Base-by-base conservation (phyloP, 441 rosid species). In the Arabidopsis hybrid region DNA sequence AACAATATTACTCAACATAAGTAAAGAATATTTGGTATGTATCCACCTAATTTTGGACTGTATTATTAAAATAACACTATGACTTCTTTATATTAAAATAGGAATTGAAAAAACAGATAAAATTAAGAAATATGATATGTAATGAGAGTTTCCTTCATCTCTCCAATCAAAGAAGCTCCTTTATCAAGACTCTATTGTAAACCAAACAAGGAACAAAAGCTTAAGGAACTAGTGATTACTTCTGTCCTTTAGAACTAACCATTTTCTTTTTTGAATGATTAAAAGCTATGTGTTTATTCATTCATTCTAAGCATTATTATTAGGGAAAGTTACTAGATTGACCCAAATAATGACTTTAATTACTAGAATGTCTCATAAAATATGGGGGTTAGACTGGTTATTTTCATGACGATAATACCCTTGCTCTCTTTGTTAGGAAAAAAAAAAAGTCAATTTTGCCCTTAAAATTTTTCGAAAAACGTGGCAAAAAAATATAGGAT, bases 121-220 rank as follows among this genome's bases (percentile, higher is more conserved):
- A 50, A 7, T 8, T 4, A 49, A 35, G 13, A 57, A 65, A 40
- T 70, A 76, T 77, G 63, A 71, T 65, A 8, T 4, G 11, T 76
- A 49, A 71, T 71, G 72, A 77, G 57, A 77, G 80, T 51, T 71
- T 65, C 16, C 76, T 71, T 71, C 72, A 77, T 65, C 72, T 69
- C 69, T 79, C 79, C 75, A 73, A 73, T 78, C 78, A 78, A 69
- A 63, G 78, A 73, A 78, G 62, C 71, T 57, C 79, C 75, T 46
- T 78, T 74, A 64, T 70, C 74, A 79, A 79, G 74, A 64, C 56
- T 67, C 70, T 29, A 2, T 43, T 79, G 79, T 74, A 66, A 65
- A 72, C 81, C 53, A 65, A 65, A 67, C 40, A 47, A 74, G 77
- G 72, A 65, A 74, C 72, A 69, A 74, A 69, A 0, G 51, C 74